Percentiles rank a stretch among this genome's conserved stretches.
phyloP scores from a whole-genome alignment of 2,329 filamentous ascomycete species.

The Fusarium sp. region DNA sequence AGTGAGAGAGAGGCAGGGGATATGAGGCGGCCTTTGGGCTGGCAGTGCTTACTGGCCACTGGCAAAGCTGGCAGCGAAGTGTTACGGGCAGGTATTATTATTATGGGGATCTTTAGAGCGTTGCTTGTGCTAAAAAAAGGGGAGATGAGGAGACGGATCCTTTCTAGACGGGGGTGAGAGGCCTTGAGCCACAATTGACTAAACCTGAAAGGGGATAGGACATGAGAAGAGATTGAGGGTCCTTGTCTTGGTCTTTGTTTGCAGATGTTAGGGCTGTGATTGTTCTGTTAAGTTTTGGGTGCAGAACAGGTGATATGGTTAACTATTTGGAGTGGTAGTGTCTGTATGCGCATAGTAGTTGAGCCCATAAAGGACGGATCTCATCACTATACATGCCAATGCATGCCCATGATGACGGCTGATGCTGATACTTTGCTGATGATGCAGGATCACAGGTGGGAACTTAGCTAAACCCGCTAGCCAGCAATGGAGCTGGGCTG shows the following conservation, averaged over 20 bases:
- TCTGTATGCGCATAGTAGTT: not conserved
- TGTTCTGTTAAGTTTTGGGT: not conserved
- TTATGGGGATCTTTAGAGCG: slow-evolving; percentile 19
- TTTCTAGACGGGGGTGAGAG: not conserved
- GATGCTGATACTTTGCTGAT: slow-evolving; percentile 16
- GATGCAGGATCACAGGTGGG: slow-evolving; percentile 14
- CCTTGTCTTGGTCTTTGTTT: slow-evolving; percentile 4
- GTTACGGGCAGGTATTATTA: slow-evolving; percentile 11
- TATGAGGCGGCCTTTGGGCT: slow-evolving; percentile 31
- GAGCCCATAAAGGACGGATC: not conserved
- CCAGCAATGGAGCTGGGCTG: slow-evolving; percentile 1
- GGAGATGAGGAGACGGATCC: slow-evolving; percentile 21
- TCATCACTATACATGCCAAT: not conserved
- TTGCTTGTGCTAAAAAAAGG: slow-evolving; percentile 32
- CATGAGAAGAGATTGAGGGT: slow-evolving; percentile 24
- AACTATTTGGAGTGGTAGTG: not conserved
- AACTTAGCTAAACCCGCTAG: slow-evolving; percentile 9
- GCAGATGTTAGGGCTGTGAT: slow-evolving; percentile 9
- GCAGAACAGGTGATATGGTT: not conserved
- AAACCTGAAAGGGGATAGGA: slow-evolving; percentile 5
- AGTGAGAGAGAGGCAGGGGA: slow-evolving; percentile 28
- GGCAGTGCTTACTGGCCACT: slow-evolving; percentile 32
- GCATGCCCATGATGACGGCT: slow-evolving; percentile 2
- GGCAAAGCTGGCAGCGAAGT: slow-evolving; percentile 4
- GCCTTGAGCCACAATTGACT: slow-evolving; percentile 20